phyloP scores from a whole-genome alignment of 139 green algal genomes.

The Diplosphaera chodatii region DNA sequence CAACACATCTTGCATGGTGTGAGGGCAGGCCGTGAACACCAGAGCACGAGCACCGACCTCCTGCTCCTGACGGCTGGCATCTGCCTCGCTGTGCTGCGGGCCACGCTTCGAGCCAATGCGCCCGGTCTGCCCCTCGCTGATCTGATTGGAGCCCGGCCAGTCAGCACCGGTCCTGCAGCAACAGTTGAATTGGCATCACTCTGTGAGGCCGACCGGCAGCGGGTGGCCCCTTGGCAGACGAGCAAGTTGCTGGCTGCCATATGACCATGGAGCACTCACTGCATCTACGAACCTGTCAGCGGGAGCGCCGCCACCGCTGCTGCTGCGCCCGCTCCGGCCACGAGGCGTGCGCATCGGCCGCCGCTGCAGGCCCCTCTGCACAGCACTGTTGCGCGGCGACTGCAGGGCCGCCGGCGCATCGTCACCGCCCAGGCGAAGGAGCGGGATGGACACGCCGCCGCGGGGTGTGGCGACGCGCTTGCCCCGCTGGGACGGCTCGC shows the following conservation, averaged over 20 bases:
- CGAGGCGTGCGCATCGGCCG: neutral
- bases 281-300: neutral
- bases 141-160: neutral
- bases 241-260: too few relatives aligned
- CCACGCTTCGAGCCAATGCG: neutral
- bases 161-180: neutral
- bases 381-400: neutral
- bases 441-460: neutral
- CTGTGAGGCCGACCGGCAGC: too few relatives aligned
- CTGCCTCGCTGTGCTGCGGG: neutral
- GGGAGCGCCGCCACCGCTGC: too few relatives aligned
- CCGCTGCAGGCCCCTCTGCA: neutral
- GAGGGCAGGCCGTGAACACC: neutral
- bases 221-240: too few relatives aligned
- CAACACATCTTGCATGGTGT: neutral
- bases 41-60: neutral
- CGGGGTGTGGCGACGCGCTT: neutral
- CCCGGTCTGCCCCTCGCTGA: neutral
- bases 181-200: too few relatives aligned
- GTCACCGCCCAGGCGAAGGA: neutral
- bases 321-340: neutral
- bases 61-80: neutral
- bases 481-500: neutral
- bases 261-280: too few relatives aligned
- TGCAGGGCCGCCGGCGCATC: neutral